phyloP scores from a whole-genome alignment of 2,329 filamentous ascomycete species.

The Pochonia chlamydosporia region DNA sequence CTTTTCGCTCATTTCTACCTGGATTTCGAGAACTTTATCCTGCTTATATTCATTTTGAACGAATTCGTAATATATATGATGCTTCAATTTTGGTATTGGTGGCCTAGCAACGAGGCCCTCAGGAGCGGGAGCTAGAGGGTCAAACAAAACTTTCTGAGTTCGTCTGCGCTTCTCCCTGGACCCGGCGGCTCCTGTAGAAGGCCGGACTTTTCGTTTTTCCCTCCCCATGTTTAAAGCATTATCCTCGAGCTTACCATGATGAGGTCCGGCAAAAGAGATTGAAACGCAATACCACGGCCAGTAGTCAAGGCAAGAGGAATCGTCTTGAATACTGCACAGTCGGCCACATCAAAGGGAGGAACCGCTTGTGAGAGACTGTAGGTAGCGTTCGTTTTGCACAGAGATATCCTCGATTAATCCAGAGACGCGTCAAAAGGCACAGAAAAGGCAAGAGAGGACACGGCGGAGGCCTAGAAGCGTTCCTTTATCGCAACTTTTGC shows the following conservation, averaged over 20 bases:
- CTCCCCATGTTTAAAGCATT: constrained; percentile 24
- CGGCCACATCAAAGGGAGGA: neutral
- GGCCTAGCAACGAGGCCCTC: constrained; percentile 32
- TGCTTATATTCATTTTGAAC: constrained; percentile 60
- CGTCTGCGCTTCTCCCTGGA: constrained; percentile 30
- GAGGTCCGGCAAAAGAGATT: neutral
- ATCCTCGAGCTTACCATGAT: constrained; percentile 7
- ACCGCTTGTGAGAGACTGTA: neutral
- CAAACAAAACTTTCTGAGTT: constrained; percentile 25
- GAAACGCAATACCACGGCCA: neutral
- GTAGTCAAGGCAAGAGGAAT: neutral
- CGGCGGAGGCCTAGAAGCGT: neutral
- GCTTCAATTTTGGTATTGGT: constrained; percentile 41
- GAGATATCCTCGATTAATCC: neutral
- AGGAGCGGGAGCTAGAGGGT: constrained; percentile 26
- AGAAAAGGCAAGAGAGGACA: neutral
- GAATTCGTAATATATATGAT: constrained; percentile 58
- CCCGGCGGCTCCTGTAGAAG: constrained; percentile 22
- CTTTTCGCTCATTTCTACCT: constrained; percentile 40
- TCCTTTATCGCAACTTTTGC: neutral
- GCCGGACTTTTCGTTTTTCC: constrained; percentile 23
- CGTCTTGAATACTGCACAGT: neutral
- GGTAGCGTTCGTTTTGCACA: neutral
- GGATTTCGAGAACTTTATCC: constrained; percentile 57
- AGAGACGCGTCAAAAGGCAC: neutral